Conservation (phyloP, 208 protist species). For the Leishmania braziliensis region DNA sequence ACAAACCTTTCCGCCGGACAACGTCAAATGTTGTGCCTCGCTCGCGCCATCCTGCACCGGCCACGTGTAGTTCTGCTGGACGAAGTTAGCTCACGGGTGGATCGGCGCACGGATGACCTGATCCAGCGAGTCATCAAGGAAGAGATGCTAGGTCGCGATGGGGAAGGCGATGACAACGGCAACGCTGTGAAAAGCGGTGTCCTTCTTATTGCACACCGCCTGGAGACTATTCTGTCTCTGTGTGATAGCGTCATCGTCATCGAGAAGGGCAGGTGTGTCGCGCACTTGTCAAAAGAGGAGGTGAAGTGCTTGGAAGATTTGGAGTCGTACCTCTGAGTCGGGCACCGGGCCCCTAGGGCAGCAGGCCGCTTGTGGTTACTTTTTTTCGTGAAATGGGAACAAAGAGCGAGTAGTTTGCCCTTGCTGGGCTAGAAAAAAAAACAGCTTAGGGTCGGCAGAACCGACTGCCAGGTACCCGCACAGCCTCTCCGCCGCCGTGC, state of each 20-base stretch:
- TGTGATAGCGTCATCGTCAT: slow-evolving; percentile 92
- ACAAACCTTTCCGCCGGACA: slow-evolving; percentile 95
- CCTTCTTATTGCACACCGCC: slow-evolving; percentile 96
- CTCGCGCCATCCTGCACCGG: slow-evolving; percentile 92
- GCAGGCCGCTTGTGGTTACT: not conserved
- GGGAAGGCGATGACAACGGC: not conserved
- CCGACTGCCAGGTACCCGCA: not conserved
- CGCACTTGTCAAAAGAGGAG: slow-evolving; percentile 50
- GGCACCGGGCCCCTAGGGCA: not conserved
- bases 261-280: slow-evolving; percentile 51
- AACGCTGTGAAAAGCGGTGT: slow-evolving; percentile 73
- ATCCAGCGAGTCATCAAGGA: slow-evolving; percentile 93
- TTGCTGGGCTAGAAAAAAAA: not conserved
- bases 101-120: slow-evolving; percentile 79
- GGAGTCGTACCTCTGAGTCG: slow-evolving; percentile 49
- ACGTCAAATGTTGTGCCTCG: slow-evolving; percentile 96
- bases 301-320: slow-evolving; percentile 48
- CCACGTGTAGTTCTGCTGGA: slow-evolving; percentile 95
- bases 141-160: slow-evolving; percentile 50
- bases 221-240: slow-evolving; percentile 95
- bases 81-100: slow-evolving; percentile 93
- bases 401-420: not conserved
- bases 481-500: not conserved
- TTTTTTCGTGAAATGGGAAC: not conserved
- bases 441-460: not conserved